Evolutionary conservation across 192 early-diverging fungal species (phyloP).

Genomic region (Linnemannia hyalina): DNA sequence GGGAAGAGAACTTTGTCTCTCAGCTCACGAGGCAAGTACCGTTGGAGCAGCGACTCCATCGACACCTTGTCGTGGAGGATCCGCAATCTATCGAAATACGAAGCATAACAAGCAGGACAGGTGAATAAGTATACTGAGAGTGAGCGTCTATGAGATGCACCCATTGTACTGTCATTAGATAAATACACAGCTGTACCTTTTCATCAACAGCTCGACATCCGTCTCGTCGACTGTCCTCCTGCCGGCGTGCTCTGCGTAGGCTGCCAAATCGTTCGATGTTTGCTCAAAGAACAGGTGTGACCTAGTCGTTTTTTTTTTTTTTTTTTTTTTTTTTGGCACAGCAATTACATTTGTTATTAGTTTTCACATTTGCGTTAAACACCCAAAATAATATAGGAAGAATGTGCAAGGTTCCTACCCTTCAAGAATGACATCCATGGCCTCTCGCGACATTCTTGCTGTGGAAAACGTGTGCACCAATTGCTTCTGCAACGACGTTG

Average conservation of each 20-base stretch:
- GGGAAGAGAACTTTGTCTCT: conserved; percentile 51
- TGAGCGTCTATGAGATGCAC: background rate
- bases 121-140: background rate
- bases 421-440: conserved; percentile 55
- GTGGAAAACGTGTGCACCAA: conserved; percentile 49
- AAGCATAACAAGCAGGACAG: background rate
- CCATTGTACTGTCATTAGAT: background rate
- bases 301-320: conserved; percentile 10
- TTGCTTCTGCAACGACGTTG: conserved; percentile 45
- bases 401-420: conserved; percentile 27
- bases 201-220: conserved; percentile 56
- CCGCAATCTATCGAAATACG: conserved; percentile 21
- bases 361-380: background rate
- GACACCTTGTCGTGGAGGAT: conserved; percentile 45
- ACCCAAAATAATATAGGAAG: background rate
- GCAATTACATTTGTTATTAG: background rate
- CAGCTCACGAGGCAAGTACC: conserved; percentile 52
- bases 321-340: background rate
- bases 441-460: conserved; percentile 49
- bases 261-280: conserved; percentile 49
- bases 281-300: conserved; percentile 58
- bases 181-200: conserved; percentile 27
- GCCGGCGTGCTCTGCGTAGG: conserved; percentile 57
- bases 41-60: conserved; percentile 52
- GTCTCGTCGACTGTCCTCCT: conserved; percentile 52